A percentile compares a stretch with the other conserved stretches of the same genome.
Conservation (phyloP, 2,329 filamentous ascomycete species). For the Fusarium dlaminii region DNA sequence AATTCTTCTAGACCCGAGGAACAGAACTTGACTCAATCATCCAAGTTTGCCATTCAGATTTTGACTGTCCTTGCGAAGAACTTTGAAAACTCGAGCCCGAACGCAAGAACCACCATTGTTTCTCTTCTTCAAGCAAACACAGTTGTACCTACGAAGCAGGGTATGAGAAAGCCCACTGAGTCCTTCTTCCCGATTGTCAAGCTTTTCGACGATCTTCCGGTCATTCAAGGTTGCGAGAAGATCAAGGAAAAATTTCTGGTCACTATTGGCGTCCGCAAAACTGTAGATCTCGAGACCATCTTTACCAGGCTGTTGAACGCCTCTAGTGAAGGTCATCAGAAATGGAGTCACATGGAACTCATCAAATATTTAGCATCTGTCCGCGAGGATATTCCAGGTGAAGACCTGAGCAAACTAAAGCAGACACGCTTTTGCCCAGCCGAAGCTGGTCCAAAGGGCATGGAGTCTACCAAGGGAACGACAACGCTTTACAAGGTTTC, state of each 20-base stretch:
- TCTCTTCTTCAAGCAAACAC: constrained; percentile 72
- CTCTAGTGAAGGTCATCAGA: constrained; percentile 64
- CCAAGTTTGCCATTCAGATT: constrained; percentile 80
- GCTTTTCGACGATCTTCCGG: constrained; percentile 91
- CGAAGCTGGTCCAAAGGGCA: constrained; percentile 67
- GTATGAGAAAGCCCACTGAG: constrained; percentile 86
- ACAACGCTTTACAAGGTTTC: constrained; percentile 73
- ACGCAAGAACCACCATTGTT: constrained; percentile 72
- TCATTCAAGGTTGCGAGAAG: constrained; percentile 76
- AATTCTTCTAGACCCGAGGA: constrained; percentile 67
- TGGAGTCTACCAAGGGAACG: constrained; percentile 63
- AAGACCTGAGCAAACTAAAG: constrained; percentile 81
- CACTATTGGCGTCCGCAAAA: constrained; percentile 90
- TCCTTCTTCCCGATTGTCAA: constrained; percentile 95
- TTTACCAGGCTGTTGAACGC: constrained; percentile 83
- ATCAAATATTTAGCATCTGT: constrained; percentile 96
- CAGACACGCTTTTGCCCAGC: constrained; percentile 85
- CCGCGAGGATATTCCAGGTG: constrained; percentile 82
- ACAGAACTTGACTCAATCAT: constrained; percentile 75
- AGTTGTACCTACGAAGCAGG: constrained; percentile 88
- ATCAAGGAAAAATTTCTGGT: constrained; percentile 91
- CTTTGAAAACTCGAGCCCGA: constrained; percentile 81
- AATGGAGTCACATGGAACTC: constrained; percentile 93
- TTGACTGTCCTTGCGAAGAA: constrained; percentile 85
- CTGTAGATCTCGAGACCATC: constrained; percentile 91